Base-by-base conservation (phyloP, 352 stramenopile species). In the Pythium volutum region DNA sequence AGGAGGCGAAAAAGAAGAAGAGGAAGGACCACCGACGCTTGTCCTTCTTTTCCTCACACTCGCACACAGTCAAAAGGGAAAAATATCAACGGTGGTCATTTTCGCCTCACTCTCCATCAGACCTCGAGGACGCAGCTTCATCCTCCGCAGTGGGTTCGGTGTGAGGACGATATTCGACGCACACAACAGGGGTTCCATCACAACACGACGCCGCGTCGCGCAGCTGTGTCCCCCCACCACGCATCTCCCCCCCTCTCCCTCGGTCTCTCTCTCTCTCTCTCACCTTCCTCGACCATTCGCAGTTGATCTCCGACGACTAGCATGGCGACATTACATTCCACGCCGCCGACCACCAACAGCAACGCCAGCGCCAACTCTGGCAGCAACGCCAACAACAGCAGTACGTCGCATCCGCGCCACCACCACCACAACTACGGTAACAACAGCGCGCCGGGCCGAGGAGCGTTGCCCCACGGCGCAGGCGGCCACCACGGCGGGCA, bases 271-370 rank as follows among this genome's bases (percentile, higher is more conserved):
- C 52, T 25, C 34, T 15, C 25, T 29, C 23, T 25, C 36, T 25
- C 38, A 36, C 34, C 29, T 26, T 15, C 27, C 27, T 25, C 48
- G 27, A 16, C 16, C 50, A 57, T 46, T 57, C 50, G 34, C 50
- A 57, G 33, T 46, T 62, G 55, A 46, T 46, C 25, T 33, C 33
- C 38, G 2, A 34, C 34, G 6, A 34, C 29, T 34, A 34, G 29
- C 11, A 59, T 60, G 59, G 59, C 50, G 38, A 59, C 59, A 38
- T 55, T 66, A n/a, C 60, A 67, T 31, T 55, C 51, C 3, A 52
- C 60, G 26, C 52, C 51, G 38, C 51, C 60, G 14, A 62, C 53
- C 14, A 51, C 16, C 25, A 49, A 51, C 53, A 51, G 23, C 18
- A 51, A n/a, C 18, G 10, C 22, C 22, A 22, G 45, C 14, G 49